These are phyloP conservation scores for Rhodosporidiobolus odoratus DNA, from an alignment of 768 basidiomycete genomes.

Conservation along the genomic window DNA sequence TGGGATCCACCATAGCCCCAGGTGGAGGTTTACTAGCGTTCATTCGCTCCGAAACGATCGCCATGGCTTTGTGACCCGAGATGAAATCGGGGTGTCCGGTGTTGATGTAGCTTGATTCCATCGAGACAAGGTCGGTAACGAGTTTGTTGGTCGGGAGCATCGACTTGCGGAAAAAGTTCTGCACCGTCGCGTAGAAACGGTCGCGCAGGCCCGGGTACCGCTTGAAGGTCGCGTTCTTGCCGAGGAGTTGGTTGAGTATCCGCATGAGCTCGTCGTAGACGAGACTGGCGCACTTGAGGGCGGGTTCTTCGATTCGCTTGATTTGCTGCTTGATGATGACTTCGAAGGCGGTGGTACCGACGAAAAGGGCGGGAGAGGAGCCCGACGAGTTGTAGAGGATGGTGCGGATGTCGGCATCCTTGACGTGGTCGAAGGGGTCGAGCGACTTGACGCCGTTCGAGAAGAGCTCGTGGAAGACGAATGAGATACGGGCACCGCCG, in stretches of 20 bases:
- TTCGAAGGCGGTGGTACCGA: constrained; percentile 94
- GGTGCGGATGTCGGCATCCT: constrained; percentile 94
- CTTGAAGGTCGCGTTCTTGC: constrained; percentile 88
- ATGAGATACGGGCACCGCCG: constrained; percentile 97
- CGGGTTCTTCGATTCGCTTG: constrained; percentile 88
- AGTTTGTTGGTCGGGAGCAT: constrained; percentile 95
- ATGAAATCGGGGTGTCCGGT: constrained; percentile 99
- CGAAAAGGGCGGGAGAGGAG: constrained; percentile 91
- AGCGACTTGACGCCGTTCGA: constrained; percentile 92
- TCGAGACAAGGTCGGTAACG: constrained; percentile 84
- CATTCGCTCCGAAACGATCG: constrained; percentile 74
- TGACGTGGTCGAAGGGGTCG: constrained; percentile 98
- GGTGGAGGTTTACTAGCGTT: constrained; percentile 68
- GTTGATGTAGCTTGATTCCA: constrained; percentile 99
- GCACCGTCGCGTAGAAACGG: constrained; percentile 89
- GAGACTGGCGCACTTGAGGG: constrained; percentile 85
- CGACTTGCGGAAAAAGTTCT: constrained; percentile 89
- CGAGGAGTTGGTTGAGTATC: constrained; percentile 83
- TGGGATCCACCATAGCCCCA: constrained; percentile 60
- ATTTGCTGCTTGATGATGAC: constrained; percentile 99
- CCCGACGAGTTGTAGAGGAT: constrained; percentile 98
- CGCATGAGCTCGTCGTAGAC: constrained; percentile 97
- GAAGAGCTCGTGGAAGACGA: constrained; percentile 97
- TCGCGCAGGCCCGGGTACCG: constrained; percentile 95
- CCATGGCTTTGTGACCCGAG: constrained; percentile 91